Conservation (phyloP, 306 rosid genomes). For the Quillaja saponaria region DNA sequence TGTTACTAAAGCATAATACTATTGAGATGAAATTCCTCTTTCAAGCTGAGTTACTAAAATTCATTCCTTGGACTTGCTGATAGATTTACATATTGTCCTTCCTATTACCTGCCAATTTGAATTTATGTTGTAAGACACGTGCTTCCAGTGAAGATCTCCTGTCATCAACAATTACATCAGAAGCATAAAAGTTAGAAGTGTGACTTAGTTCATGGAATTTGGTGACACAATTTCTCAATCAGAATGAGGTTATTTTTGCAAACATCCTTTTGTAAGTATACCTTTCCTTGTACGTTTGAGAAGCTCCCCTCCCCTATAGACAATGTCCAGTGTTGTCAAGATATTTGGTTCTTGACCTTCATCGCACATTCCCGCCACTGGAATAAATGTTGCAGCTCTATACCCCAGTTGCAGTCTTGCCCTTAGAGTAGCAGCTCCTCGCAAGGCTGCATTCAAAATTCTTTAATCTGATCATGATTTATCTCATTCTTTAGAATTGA, state of each 20-base stretch:
- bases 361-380: constrained; percentile 57
- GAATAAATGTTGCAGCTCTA: constrained; percentile 58
- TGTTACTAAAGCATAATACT: background rate
- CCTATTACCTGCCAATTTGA: constrained; percentile 79
- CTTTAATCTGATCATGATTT: constrained; percentile 11
- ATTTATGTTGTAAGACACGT: constrained; percentile 75
- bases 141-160: constrained; percentile 98
- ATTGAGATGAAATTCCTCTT: background rate
- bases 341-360: constrained; percentile 63
- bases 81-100: constrained; percentile 15
- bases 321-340: constrained; percentile 56
- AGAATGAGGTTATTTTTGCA: constrained; percentile 4
- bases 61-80: constrained; percentile 17
- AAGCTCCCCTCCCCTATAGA: constrained; percentile 79
- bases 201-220: constrained; percentile 8
- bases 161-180: constrained; percentile 36
- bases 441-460: constrained; percentile 50
- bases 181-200: constrained; percentile 11
- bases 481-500: constrained; percentile 16
- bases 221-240: background rate
- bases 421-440: constrained; percentile 84
- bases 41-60: constrained; percentile 19
- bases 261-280: constrained; percentile 27
- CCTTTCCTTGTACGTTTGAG: constrained; percentile 98
- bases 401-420: constrained; percentile 65